phyloP scores from a whole-genome alignment of 208 protist genomes.

The Leishmania braziliensis region DNA sequence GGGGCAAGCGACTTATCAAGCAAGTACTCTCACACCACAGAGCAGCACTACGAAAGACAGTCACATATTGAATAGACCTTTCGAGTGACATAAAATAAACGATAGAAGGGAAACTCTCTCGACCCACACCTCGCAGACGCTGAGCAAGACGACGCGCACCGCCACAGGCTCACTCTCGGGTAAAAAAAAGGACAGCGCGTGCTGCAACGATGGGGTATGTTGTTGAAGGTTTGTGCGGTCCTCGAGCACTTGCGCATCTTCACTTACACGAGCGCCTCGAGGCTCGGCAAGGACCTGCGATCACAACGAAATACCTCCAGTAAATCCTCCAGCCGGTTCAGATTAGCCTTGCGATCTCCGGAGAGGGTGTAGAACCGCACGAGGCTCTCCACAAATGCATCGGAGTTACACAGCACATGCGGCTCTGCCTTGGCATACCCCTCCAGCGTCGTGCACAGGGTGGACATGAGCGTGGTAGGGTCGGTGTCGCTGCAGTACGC shows the following conservation, averaged over 20 bases:
- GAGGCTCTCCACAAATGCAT: constrained; percentile 74
- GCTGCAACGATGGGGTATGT: not conserved
- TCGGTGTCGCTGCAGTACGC: constrained; percentile 48
- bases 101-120: not conserved
- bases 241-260: not conserved
- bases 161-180: not conserved
- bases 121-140: not conserved
- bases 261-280: constrained; percentile 62
- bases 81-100: not conserved
- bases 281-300: constrained; percentile 45
- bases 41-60: not conserved
- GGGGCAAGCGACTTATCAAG: not conserved
- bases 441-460: constrained; percentile 52
- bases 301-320: constrained; percentile 82
- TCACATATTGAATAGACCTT: not conserved
- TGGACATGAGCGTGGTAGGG: constrained; percentile 26
- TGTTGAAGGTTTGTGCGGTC: not conserved
- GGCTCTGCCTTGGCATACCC: constrained; percentile 58
- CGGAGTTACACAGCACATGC: constrained; percentile 52
- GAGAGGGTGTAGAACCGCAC: constrained; percentile 83
- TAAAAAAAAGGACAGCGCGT: not conserved
- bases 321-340: constrained; percentile 60
- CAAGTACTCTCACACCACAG: not conserved
- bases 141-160: not conserved
- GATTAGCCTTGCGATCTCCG: constrained; percentile 44